A percentile compares a stretch with the other conserved stretches of the same genome.
Evolutionary conservation across 2,329 filamentous ascomycete genomes (phyloP).

Genomic region (Pseudocercospora macadamiae): DNA sequence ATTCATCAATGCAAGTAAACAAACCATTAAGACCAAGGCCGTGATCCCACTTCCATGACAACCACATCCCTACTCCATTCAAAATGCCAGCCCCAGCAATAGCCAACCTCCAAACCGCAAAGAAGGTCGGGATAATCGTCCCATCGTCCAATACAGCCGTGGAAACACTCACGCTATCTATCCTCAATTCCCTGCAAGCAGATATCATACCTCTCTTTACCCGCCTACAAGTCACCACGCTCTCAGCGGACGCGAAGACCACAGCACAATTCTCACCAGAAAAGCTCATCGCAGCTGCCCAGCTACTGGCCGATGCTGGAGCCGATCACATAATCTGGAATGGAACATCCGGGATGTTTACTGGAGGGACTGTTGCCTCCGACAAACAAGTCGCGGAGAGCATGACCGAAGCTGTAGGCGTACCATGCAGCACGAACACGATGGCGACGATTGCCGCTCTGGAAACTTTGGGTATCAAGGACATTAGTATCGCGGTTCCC

Average conservation of each 20-base stretch:
- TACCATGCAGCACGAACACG: slow-evolving; percentile 28
- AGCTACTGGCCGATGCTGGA: slow-evolving; percentile 37
- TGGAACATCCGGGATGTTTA: slow-evolving; percentile 38
- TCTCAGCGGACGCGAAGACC: slow-evolving; percentile 40
- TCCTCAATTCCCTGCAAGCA: slow-evolving; percentile 43
- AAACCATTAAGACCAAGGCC: no score
- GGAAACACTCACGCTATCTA: slow-evolving; percentile 46
- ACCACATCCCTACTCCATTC: background rate
- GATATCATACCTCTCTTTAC: slow-evolving; percentile 41
- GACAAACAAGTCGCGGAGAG: slow-evolving; percentile 21
- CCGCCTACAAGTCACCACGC: slow-evolving; percentile 46
- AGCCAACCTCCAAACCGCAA: slow-evolving; percentile 23
- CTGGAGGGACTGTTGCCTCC: slow-evolving; percentile 25
- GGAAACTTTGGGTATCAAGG: slow-evolving; percentile 12
- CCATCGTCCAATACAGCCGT: slow-evolving; percentile 51
- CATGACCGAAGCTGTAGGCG: slow-evolving; percentile 24
- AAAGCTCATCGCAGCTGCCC: slow-evolving; percentile 33
- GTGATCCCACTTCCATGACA: background rate
- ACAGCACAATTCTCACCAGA: slow-evolving; percentile 40
- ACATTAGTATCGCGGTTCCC: slow-evolving; percentile 28
- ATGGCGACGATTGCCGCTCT: slow-evolving; percentile 29
- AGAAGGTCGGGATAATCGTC: slow-evolving; percentile 46
- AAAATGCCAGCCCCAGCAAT: slow-evolving; percentile 17
- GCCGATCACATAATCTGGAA: slow-evolving; percentile 38
- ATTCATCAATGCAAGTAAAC: no score